Evolutionary conservation across 1,284 basidiomycete genomes (phyloP), one percentile per base, ranked within the genome.

Genomic region (Xanthoconium separans): DNA sequence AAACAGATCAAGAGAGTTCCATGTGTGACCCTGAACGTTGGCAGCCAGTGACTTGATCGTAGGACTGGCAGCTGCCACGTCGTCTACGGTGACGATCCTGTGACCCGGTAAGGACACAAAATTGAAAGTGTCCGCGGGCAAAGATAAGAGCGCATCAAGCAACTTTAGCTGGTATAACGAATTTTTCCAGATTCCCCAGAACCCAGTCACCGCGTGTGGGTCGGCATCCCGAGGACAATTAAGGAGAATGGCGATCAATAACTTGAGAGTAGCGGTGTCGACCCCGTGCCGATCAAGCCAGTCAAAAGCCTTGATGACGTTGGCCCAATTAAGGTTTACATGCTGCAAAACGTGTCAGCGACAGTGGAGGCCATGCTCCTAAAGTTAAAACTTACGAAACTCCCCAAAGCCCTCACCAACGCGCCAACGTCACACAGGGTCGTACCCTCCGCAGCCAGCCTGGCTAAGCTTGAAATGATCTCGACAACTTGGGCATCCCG

Each of bases 1-100:
- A 58, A 97, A 91, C 34, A 98, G 75, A 61, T 97, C 95, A 16
- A 95, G 75, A 11, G 92, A 93, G 70, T 98, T 98, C 95, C 95
- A 98, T 0, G 93, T 87, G 61, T 92, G 91, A 3, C 84, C 85
- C 67, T 96, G 92, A 20, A 96, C 91, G 60, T 92, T 87, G 42
- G 89, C 84, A 16, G 93, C 87, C 51, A 93, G 76, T 13, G 87
- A 82, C 68, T 93, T 89, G 75, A 94, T 93, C 18, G 91, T 91
- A n/a, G 90, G 88, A 62, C 89, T 89, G 30, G 91, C 82, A 54
- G 82, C 79, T 3, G 90, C 82, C 30, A 95, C 91, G 59, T 95
- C 89, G 42, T 95, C 92, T 34, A 93, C 85, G 0, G 89, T 87
- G 18, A 95, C 91, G 51, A 93, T 88, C 57, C 89, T 79, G 27